Evolutionary conservation across 306 rosid species (phyloP).

Genomic region (Ziziphus jujuba): DNA sequence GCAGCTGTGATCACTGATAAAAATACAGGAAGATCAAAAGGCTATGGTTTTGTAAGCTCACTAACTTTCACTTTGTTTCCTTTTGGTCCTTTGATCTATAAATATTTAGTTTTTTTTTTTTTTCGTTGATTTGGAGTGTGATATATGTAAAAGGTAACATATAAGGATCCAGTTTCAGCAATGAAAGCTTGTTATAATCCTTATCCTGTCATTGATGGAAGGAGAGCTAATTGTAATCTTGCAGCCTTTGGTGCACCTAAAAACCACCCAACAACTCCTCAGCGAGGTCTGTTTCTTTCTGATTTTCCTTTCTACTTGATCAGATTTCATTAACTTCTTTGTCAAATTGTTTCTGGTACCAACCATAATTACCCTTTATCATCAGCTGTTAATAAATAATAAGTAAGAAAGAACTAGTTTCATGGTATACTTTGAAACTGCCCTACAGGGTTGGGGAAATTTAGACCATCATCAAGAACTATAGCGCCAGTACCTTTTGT

Average conservation of each 20-base stretch:
- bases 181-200: slow-evolving; percentile 70
- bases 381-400: too few species aligned
- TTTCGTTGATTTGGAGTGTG: slow-evolving; percentile 18
- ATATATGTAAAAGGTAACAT: slow-evolving; percentile 67
- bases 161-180: slow-evolving; percentile 74
- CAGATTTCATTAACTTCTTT: background rate
- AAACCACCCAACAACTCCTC: slow-evolving; percentile 27
- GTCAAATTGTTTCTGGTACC: too few species aligned
- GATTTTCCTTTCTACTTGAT: background rate
- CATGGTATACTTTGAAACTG: background rate
- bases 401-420: background rate
- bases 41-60: slow-evolving; percentile 74
- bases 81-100: background rate
- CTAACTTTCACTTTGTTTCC: background rate
- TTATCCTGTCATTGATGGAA: slow-evolving; percentile 72
- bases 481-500: slow-evolving; percentile 34
- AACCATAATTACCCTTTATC: too few species aligned
- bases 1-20: slow-evolving; percentile 80
- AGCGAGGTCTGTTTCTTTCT: slow-evolving; percentile 29
- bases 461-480: slow-evolving; percentile 42
- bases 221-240: slow-evolving; percentile 80
- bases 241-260: slow-evolving; percentile 62
- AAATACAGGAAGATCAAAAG: slow-evolving; percentile 72
- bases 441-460: slow-evolving; percentile 35
- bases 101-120: background rate